Conservation (phyloP, 2,329 filamentous ascomycete species). For the Pseudogymnoascus sp. region DNA sequence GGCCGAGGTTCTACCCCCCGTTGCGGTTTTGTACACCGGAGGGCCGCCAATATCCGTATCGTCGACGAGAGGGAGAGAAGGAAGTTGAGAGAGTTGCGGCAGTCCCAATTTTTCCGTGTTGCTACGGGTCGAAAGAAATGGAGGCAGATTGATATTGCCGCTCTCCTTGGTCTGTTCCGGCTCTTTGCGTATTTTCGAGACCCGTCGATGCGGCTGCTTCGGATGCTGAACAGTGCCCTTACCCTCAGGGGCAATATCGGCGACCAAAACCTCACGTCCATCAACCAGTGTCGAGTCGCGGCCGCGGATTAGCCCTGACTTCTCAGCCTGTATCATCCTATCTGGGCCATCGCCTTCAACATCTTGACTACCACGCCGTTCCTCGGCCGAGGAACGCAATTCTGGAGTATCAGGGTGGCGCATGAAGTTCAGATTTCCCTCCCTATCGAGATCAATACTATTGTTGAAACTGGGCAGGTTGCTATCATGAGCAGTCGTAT, state of each 20-base stretch:
- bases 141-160: not conserved
- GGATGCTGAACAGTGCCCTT: conserved; percentile 48
- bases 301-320: conserved; percentile 50
- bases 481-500: conserved; percentile 41
- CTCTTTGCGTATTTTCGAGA: conserved; percentile 15
- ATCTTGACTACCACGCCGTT: conserved; percentile 56
- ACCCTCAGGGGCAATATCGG: conserved; percentile 54
- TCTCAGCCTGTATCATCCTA: conserved; percentile 59
- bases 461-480: conserved; percentile 63
- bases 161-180: not conserved
- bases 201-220: conserved; percentile 34
- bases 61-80: conserved; percentile 58
- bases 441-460: conserved; percentile 44
- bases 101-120: conserved; percentile 56
- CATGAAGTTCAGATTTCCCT: conserved; percentile 30
- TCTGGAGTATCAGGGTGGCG: conserved; percentile 34
- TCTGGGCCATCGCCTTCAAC: conserved; percentile 72
- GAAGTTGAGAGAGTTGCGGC: conserved; percentile 60
- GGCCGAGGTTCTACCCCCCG: conserved; percentile 33
- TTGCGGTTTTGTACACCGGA: conserved; percentile 46
- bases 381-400: conserved; percentile 49
- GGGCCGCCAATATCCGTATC: conserved; percentile 79
- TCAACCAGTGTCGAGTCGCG: conserved; percentile 63
- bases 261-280: conserved; percentile 63
- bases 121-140: not conserved